Evolutionary conservation across 257 asterid genomes (phyloP).

Genomic region (Hygrophila difformis): DNA sequence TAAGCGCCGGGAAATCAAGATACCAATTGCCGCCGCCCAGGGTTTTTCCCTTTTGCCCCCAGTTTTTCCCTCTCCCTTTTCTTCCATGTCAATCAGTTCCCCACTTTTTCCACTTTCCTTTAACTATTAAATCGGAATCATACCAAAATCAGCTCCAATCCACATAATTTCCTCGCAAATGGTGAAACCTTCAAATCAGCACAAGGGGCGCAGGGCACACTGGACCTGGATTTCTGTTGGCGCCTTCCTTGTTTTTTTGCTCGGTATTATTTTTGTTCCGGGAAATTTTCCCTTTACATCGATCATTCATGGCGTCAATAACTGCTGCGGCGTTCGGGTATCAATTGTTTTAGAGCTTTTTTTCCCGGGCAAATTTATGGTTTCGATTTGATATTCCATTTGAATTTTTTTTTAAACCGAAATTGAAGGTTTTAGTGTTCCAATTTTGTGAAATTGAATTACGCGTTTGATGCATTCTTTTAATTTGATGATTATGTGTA

Average conservation of each 20-base stretch:
- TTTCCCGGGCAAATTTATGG: neutral
- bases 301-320: conserved; percentile 17
- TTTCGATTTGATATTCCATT: neutral
- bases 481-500: conserved; percentile 15
- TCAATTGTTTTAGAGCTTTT: neutral
- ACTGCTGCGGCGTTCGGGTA: conserved; percentile 31
- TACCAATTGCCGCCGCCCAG: conserved; percentile 22
- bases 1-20: conserved; percentile 5
- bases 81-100: conserved; percentile 6
- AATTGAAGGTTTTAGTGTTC: neutral
- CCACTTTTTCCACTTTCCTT: neutral
- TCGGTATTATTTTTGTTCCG: conserved; percentile 24
- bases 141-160: neutral
- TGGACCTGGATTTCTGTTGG: conserved; percentile 14
- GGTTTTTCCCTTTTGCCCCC: conserved; percentile 9
- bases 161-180: conserved; percentile 9
- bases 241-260: conserved; percentile 26
- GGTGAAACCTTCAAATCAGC: conserved; percentile 20
- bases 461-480: conserved; percentile 3
- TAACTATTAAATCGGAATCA: neutral
- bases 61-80: too few species aligned
- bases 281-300: conserved; percentile 13
- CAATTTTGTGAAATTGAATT: neutral
- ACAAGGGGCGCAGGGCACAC: conserved; percentile 12
- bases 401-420: too few species aligned